Evolutionary conservation across 495 filamentous ascomycete species (phyloP), one percentile per base, ranked within the genome.

Genomic region (Aspergillus ellipticus): DNA sequence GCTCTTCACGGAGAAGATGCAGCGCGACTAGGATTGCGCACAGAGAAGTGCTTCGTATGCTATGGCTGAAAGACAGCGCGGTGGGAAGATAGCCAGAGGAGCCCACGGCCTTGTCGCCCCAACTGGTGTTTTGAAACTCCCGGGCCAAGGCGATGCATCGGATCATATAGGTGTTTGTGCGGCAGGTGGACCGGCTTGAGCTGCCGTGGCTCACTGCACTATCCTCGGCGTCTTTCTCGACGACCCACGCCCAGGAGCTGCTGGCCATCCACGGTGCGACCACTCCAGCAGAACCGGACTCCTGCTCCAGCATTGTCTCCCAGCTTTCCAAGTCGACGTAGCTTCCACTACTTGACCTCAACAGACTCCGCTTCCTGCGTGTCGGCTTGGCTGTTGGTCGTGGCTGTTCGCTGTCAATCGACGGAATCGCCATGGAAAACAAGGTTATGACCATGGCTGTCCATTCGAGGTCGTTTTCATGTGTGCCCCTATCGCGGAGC

Each of bases 1-100:
- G 82, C 62, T 98, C 94, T 66, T 98, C 93, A 2, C 87, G 78
- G 4, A 96, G 67, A 6, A 97, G 79, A 68, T 97, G 95, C 20
- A 98, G 78, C 13, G 83, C 85, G 48, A 94, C 75, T 9, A 97
- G 74, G 2, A 93, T 76, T 46, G 84, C 85, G 55, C 82, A 82
- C 37, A 90, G 75, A 28, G 82, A 79, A 49, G 75, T 80, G 19
- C 79, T 79, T 28, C 86, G 81, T 41, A 76, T 71, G 24, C 79
- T 77, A 35, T 76, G 73, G 48, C 76, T 76, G 53, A 78, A 76
- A 24, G 75, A 74, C 33, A 71, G 58, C 11, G 82, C 81, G 8
- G 85, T 88, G 35, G 87, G 86, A 43, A 89, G 71, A 55, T 81
- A 84, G 16, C 84, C 84, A 7, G 81, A 71, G 2, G 66, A 57